Conservation (phyloP, 371 early-diverging fungal species). For the Rhizopus arrhizus region DNA sequence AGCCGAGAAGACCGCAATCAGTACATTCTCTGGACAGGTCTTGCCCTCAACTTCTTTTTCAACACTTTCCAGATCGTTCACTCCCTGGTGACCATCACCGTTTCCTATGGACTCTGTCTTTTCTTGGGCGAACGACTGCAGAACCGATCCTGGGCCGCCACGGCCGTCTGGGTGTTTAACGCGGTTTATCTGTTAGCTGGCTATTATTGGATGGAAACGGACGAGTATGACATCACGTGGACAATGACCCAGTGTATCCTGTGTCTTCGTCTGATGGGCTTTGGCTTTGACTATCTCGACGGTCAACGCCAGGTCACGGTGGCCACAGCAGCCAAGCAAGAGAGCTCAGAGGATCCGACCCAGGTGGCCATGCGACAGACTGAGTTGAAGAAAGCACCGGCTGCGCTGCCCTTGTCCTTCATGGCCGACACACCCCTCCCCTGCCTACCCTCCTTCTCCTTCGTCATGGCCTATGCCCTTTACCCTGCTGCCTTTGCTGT, state of each 20-base stretch:
- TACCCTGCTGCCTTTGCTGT: constrained; percentile 71
- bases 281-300: constrained; percentile 69
- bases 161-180: constrained; percentile 61
- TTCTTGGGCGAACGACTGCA: constrained; percentile 37
- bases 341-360: too few relatives aligned
- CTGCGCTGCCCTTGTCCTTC: constrained; percentile 40
- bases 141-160: constrained; percentile 45
- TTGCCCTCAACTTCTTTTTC: constrained; percentile 60
- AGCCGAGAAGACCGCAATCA: constrained; percentile 51
- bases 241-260: constrained; percentile 79
- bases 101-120: constrained; percentile 55
- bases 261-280: constrained; percentile 73
- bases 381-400: too few relatives aligned
- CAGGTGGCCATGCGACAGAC: not conserved
- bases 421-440: constrained; percentile 37
- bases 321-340: too few relatives aligned
- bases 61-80: constrained; percentile 63
- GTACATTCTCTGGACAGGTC: constrained; percentile 54
- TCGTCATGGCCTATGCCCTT: constrained; percentile 62
- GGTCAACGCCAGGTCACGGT: constrained; percentile 30
- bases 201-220: constrained; percentile 58
- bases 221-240: constrained; percentile 71
- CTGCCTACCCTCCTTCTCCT: constrained; percentile 51
- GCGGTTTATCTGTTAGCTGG: constrained; percentile 60
- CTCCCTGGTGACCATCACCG: constrained; percentile 55